A percentile compares a stretch with the other conserved stretches of the same genome.
These are phyloP conservation scores for Dactylellina leptospora DNA, from an alignment of 2,329 filamentous ascomycete species.

Conservation along the genomic window DNA sequence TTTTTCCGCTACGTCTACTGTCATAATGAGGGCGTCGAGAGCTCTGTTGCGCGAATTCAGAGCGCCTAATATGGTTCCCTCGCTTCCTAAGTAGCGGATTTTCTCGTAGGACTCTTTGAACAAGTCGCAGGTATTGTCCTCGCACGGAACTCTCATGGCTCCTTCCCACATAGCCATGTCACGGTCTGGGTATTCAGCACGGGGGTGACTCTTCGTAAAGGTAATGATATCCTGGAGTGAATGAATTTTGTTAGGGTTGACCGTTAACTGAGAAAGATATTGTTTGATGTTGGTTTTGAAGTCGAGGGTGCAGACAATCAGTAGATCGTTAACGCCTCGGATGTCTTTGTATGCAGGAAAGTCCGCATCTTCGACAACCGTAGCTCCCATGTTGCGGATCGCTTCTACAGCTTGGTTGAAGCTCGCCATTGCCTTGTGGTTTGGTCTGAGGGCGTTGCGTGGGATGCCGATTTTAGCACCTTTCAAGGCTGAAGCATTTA, in stretches of 20 bases:
- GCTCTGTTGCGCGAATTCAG: not conserved
- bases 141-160: constrained; percentile 12
- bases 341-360: not conserved
- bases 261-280: constrained; percentile 13
- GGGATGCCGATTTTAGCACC: constrained; percentile 43
- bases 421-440: not conserved
- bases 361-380: constrained; percentile 9
- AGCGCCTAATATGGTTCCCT: constrained; percentile 18
- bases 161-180: constrained; percentile 4
- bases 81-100: constrained; percentile 11
- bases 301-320: not conserved
- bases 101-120: constrained; percentile 7
- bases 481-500: constrained; percentile 14
- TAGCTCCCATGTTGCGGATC: constrained; percentile 21
- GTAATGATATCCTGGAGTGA: constrained; percentile 18
- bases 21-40: constrained; percentile 25
- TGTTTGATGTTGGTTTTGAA: constrained; percentile 23
- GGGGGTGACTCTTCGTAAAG: constrained; percentile 15
- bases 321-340: not conserved
- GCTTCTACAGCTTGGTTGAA: constrained; percentile 20
- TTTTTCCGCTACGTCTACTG: not conserved
- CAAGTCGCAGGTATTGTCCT: constrained; percentile 10
- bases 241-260: constrained; percentile 26
- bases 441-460: not conserved
- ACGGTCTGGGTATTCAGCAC: constrained; percentile 21